Evolutionary conservation across 2,329 filamentous ascomycete species (phyloP).

Genomic region (Alternaria angustiovoidea): DNA sequence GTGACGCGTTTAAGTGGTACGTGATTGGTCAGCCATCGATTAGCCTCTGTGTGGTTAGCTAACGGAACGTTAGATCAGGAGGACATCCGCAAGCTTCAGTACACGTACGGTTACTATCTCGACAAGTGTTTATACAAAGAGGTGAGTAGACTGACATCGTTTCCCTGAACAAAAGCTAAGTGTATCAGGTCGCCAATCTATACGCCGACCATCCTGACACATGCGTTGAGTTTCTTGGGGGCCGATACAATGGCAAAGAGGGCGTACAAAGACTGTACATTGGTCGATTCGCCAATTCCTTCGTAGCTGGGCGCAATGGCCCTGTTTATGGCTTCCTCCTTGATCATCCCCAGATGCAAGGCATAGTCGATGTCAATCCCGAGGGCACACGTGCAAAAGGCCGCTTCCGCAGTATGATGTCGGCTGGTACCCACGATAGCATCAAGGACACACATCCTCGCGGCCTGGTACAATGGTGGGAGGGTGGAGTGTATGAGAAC

Average conservation of each 20-base stretch:
- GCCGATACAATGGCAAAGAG: conserved; percentile 61
- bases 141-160: conserved; percentile 35
- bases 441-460: conserved; percentile 61
- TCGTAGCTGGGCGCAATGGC: conserved; percentile 64
- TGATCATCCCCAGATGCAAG: conserved; percentile 66
- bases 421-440: conserved; percentile 62
- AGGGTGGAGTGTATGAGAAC: conserved; percentile 67
- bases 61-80: conserved; percentile 56
- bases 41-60: conserved; percentile 12
- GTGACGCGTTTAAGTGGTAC: conserved; percentile 41
- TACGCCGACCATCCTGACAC: conserved; percentile 63
- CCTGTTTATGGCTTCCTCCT: conserved; percentile 65
- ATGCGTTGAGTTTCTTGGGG: conserved; percentile 65
- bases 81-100: conserved; percentile 64
- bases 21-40: conserved; percentile 7
- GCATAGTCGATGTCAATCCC: conserved; percentile 61
- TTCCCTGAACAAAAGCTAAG: neutral
- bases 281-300: conserved; percentile 60
- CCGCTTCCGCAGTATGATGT: conserved; percentile 65
- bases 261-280: conserved; percentile 63
- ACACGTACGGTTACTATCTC: conserved; percentile 67
- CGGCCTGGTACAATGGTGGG: conserved; percentile 65
- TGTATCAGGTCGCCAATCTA: conserved; percentile 48
- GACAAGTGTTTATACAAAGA: conserved; percentile 68
- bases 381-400: conserved; percentile 59